phyloP scores from a whole-genome alignment of 805 yeast genomes.

The Myxozyma mucilagina region DNA sequence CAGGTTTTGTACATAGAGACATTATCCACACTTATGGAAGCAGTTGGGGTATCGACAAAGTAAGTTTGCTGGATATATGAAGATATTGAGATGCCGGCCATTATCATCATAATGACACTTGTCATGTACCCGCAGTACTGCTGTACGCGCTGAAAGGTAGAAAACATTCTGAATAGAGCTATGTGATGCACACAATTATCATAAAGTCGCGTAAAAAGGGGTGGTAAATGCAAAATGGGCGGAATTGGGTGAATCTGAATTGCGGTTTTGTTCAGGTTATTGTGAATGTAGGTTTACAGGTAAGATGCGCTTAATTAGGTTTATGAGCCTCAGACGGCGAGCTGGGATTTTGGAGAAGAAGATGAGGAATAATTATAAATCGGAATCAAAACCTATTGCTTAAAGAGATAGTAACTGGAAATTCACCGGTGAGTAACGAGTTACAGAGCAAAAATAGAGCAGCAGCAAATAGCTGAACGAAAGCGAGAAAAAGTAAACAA shows the following conservation, averaged over 20 bases:
- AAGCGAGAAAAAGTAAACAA: background rate
- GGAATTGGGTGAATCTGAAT: background rate
- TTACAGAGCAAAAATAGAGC: background rate
- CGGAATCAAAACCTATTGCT: background rate
- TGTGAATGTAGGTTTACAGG: background rate
- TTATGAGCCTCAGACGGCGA: background rate
- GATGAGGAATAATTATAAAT: background rate
- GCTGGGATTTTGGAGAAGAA: background rate
- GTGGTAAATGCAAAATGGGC: background rate
- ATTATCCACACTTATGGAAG: slow-evolving; percentile 34
- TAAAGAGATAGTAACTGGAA: too few relatives aligned
- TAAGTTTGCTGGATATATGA: slow-evolving; percentile 29
- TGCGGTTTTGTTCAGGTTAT: too few relatives aligned
- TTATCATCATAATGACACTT: slow-evolving; percentile 37
- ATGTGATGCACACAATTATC: background rate
- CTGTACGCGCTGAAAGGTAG: slow-evolving; percentile 41
- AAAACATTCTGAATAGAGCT: slow-evolving; percentile 36
- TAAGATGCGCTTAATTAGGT: background rate
- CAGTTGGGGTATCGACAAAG: slow-evolving; percentile 34
- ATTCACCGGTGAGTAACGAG: background rate
- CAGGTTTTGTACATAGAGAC: slow-evolving; percentile 30
- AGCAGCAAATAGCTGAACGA: too few relatives aligned
- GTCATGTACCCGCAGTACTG: slow-evolving; percentile 40
- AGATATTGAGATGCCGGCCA: slow-evolving; percentile 36
- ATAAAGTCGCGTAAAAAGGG: background rate